Conservation (phyloP, 1,284 basidiomycete species). For the Fomes fomentarius region DNA sequence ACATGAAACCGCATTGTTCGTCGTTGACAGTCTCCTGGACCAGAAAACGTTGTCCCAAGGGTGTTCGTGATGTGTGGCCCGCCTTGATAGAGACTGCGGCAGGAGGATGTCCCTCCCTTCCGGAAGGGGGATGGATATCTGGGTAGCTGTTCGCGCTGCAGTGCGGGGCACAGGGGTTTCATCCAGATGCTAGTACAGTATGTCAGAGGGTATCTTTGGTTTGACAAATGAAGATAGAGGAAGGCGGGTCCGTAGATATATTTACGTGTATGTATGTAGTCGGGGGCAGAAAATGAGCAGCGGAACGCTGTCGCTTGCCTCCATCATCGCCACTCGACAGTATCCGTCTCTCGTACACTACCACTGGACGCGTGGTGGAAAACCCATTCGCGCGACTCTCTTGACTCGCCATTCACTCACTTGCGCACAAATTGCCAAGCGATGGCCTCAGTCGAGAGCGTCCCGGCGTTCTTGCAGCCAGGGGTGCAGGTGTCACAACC, state of each 20-base stretch:
- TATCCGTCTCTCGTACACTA: constrained; percentile 19
- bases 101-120: no score
- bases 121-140: no score
- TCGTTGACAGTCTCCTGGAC: no score
- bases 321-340: constrained; percentile 27
- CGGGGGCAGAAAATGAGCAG: constrained; percentile 1
- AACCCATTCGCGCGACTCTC: constrained; percentile 12
- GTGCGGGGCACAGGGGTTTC: neutral
- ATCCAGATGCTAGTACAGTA: no score
- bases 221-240: neutral
- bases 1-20: no score
- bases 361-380: constrained; percentile 1
- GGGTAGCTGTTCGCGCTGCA: no score
- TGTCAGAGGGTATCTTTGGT: no score
- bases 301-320: constrained; percentile 23
- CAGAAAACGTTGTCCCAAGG: no score
- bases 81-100: no score
- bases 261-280: neutral
- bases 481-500: constrained; percentile 73
- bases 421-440: constrained; percentile 13
- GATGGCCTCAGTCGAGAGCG: constrained; percentile 62
- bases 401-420: constrained; percentile 5
- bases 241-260: constrained; percentile 9
- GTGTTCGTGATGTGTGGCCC: no score
- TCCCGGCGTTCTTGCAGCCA: constrained; percentile 68